Base-by-base conservation (phyloP, 2,329 filamentous ascomycete species). In the Verticillium zaregamsianum region DNA sequence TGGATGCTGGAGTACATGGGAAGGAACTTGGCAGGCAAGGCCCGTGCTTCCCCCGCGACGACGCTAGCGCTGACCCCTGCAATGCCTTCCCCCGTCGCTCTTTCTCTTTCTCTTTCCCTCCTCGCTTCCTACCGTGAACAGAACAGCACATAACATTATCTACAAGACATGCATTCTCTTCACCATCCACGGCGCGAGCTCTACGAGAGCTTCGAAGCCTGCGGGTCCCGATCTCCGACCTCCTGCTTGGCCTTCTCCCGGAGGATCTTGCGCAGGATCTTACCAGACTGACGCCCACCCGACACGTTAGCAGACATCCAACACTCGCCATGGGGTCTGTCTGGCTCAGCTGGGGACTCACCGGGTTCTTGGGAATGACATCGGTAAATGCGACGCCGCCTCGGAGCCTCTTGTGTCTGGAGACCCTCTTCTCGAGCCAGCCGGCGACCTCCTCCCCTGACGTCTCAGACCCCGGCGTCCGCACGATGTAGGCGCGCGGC, bases 321-420 rank as follows among this genome's bases (percentile, higher is more conserved):
- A 40, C 6, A 3, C 28, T 57, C 2, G 9, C 54, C 3, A 17
- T 17, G 40, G 15, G 49, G 7, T 23, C 45, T 55, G 32, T 17
- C 40, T 28, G 28, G 5, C 5, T 28, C 28, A 28, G 28, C 25
- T 35, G 37, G 33, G 49, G 57, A 75, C 80, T 71, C 70, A 87
- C 85, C 40, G 86, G 86, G 66, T 74, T 72, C 68, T 74, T 75
- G 2, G 90, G 90, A 58, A 93, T 87, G 5, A 76, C 77, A 54
- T 90, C 85, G 2, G 88, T 74, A 71, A 92, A 91, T 14, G 82
- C 77, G 2, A 93, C 86, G 2, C 90, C 90, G 0, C 90, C 90
- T 33, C 80, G 85, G 58, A 93, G 78, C 64, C 85, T 80, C 74
- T 93, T 93, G 67, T 88, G 84, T 55, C 76, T 78, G 2, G 85